phyloP scores from a whole-genome alignment of 2,329 filamentous ascomycete genomes.

The Harringtonia aguacate region DNA sequence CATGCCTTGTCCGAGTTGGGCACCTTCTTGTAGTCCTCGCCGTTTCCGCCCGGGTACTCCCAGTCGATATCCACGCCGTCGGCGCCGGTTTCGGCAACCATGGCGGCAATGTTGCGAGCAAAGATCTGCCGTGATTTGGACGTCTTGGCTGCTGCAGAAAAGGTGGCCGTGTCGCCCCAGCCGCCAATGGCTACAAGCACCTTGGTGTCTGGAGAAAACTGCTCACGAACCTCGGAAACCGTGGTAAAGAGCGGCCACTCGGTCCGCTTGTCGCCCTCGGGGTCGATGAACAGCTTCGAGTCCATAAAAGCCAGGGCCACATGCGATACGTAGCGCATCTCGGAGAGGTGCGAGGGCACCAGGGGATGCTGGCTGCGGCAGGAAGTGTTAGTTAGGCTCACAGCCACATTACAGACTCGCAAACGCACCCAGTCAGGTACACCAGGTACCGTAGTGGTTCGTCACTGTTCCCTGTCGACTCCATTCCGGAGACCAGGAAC shows the following conservation, averaged over 20 bases:
- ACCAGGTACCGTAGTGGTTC: constrained; percentile 24
- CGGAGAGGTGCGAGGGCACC: constrained; percentile 22
- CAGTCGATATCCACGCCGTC: constrained; percentile 61
- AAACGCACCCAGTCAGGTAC: constrained; percentile 37
- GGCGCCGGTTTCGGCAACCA: constrained; percentile 51
- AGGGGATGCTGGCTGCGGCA: constrained; percentile 33
- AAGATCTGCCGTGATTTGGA: constrained; percentile 43
- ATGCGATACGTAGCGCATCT: constrained; percentile 39
- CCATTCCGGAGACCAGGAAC: neutral
- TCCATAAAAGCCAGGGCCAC: constrained; percentile 48
- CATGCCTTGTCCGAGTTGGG: constrained; percentile 47
- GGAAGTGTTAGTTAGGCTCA: neutral
- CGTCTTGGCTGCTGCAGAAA: constrained; percentile 43
- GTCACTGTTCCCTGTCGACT: neutral
- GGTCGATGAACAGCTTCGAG: constrained; percentile 38
- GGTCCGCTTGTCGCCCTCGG: constrained; percentile 20
- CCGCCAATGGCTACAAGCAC: constrained; percentile 64
- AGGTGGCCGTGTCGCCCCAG: constrained; percentile 60
- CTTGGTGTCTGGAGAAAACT: constrained; percentile 43
- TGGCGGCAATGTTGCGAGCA: constrained; percentile 51
- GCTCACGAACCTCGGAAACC: constrained; percentile 32
- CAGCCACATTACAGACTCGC: neutral
- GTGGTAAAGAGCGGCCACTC: constrained; percentile 43
- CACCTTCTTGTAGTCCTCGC: constrained; percentile 53
- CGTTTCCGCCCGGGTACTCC: constrained; percentile 54